Evolutionary conservation across 2,329 filamentous ascomycete genomes (phyloP).

Genomic region (Claviceps paspali): DNA sequence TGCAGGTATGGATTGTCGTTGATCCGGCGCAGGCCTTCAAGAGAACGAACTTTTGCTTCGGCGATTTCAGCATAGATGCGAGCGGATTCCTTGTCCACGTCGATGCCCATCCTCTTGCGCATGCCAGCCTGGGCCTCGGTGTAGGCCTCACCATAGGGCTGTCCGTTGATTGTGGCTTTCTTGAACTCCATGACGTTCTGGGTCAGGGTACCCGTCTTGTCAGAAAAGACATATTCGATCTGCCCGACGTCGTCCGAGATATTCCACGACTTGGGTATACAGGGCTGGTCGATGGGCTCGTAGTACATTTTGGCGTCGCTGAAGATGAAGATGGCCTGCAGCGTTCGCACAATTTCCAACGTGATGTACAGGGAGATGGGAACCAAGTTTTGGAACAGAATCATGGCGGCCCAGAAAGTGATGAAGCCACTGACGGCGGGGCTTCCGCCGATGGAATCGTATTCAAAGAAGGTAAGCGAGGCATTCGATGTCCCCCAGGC

Average conservation of each 20-base stretch:
- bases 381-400: slow-evolving; percentile 96
- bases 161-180: slow-evolving; percentile 92
- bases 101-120: slow-evolving; percentile 78
- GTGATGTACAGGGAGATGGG: slow-evolving; percentile 97
- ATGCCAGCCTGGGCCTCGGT: slow-evolving; percentile 94
- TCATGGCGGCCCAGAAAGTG: slow-evolving; percentile 89
- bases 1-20: slow-evolving; percentile 84
- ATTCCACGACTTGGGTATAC: slow-evolving; percentile 96
- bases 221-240: slow-evolving; percentile 98
- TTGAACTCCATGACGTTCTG: slow-evolving; percentile 99
- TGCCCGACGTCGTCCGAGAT: slow-evolving; percentile 96
- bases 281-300: slow-evolving; percentile 82
- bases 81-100: slow-evolving; percentile 67
- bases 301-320: slow-evolving; percentile 96
- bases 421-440: slow-evolving; percentile 78
- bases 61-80: slow-evolving; percentile 65
- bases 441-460: slow-evolving; percentile 61
- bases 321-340: slow-evolving; percentile 95
- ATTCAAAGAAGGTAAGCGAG: slow-evolving; percentile 72
- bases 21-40: slow-evolving; percentile 57
- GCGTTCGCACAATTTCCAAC: slow-evolving; percentile 82
- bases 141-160: slow-evolving; percentile 92
- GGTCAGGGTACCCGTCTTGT: slow-evolving; percentile 92
- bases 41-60: slow-evolving; percentile 55
- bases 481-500: slow-evolving; percentile 63